Conservation (phyloP, 2,329 filamentous ascomycete species). For the Xylariaceae sp. region DNA sequence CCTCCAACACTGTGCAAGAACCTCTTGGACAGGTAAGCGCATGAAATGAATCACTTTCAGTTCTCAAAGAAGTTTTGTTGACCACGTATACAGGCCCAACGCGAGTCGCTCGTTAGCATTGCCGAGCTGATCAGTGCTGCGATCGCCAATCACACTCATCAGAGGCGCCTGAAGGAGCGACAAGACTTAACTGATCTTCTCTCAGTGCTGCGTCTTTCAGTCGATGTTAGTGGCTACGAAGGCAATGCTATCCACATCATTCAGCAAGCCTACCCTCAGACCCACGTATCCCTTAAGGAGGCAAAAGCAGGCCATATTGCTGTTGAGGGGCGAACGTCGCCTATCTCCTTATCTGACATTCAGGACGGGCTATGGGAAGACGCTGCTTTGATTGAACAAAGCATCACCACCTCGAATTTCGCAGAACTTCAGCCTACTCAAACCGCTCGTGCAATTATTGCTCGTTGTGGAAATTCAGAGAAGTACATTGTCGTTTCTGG, state of each 20-base stretch:
- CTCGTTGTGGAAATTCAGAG: slow-evolving; percentile 9
- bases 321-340: slow-evolving; percentile 2
- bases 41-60: not conserved
- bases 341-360: slow-evolving; percentile 5
- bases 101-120: slow-evolving; percentile 6
- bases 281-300: slow-evolving; percentile 6
- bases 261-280: slow-evolving; percentile 7
- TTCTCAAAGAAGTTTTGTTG: not conserved
- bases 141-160: slow-evolving; percentile 7
- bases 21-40: slow-evolving; percentile 6
- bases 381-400: slow-evolving; percentile 9
- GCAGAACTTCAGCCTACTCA: slow-evolving; percentile 3
- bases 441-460: slow-evolving; percentile 9
- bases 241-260: slow-evolving; percentile 3
- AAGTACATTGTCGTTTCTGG: slow-evolving; percentile 11
- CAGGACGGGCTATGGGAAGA: slow-evolving; percentile 13
- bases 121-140: slow-evolving; percentile 10
- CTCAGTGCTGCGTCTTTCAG: not conserved
- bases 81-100: slow-evolving; percentile 3
- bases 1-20: slow-evolving; percentile 7
- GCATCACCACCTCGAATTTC: slow-evolving; percentile 10
- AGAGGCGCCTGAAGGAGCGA: slow-evolving; percentile 5
- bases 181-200: slow-evolving; percentile 11
- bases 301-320: slow-evolving; percentile 2
- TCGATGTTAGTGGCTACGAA: slow-evolving; percentile 8